Evolutionary conservation across 441 rosid species (phyloP).

Genomic region (Sinapis alba): DNA sequence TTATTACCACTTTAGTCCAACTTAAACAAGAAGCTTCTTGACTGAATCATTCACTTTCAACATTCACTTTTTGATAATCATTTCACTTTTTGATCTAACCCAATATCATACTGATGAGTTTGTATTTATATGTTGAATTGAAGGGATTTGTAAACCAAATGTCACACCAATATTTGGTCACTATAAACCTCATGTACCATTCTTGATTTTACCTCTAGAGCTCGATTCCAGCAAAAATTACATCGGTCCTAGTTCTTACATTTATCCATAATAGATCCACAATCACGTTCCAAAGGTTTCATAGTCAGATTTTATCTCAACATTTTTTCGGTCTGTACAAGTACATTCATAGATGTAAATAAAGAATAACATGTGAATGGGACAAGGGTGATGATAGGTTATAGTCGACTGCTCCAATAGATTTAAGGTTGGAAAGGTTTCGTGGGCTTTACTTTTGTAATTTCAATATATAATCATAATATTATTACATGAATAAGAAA

Average conservation of each 20-base stretch:
- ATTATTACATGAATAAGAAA: conserved; percentile 13
- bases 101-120: neutral
- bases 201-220: neutral
- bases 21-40: conserved; percentile 39
- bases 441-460: conserved; percentile 50
- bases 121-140: neutral
- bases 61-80: conserved; percentile 11
- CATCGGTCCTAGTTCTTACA: neutral
- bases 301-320: neutral
- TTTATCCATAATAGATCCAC: neutral
- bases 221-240: neutral
- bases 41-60: conserved; percentile 34
- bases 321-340: neutral
- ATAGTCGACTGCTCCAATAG: conserved; percentile 35
- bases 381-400: conserved; percentile 38
- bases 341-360: neutral
- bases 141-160: too few species aligned
- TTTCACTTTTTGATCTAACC: conserved; percentile 7
- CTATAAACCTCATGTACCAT: neutral
- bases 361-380: conserved; percentile 27
- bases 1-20: conserved; percentile 14
- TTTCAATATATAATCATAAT: conserved; percentile 28
- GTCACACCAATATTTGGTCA: conserved; percentile 4
- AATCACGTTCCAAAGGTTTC: neutral
- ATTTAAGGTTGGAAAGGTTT: conserved; percentile 45